These are phyloP conservation scores for Dipodascopsis tothii DNA, from an alignment of 805 yeast genomes.

Conservation along the genomic window DNA sequence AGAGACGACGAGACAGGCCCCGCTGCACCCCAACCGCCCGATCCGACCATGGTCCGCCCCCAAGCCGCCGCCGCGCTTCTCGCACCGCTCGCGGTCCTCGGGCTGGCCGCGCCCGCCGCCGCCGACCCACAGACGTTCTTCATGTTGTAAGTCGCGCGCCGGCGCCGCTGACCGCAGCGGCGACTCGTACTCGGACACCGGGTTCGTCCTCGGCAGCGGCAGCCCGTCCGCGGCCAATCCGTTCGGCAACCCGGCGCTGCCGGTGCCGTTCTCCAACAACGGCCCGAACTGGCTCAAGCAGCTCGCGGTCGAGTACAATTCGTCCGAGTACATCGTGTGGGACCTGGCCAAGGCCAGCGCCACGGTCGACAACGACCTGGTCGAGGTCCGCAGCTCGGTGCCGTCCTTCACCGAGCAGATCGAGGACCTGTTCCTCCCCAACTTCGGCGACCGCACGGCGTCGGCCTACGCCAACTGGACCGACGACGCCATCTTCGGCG, in stretches of 20 bases:
- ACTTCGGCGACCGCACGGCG: not conserved
- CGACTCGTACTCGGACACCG: slow-evolving; percentile 15
- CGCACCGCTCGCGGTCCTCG: no score
- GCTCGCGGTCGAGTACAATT: slow-evolving; percentile 7
- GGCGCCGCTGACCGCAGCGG: no score
- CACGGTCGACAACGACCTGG: slow-evolving; percentile 9
- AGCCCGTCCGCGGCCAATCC: slow-evolving; percentile 7
- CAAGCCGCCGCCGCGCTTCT: no score
- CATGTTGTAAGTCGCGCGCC: no score
- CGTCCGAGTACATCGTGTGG: slow-evolving; percentile 5
- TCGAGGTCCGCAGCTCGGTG: not conserved
- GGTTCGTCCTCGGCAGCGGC: slow-evolving; percentile 1
- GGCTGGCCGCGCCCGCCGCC: no score
- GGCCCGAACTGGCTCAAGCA: slow-evolving; percentile 17
- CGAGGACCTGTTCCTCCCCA: slow-evolving; percentile 3
- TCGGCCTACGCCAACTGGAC: slow-evolving; percentile 1
- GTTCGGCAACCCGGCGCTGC: slow-evolving; percentile 11
- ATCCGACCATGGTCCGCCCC: no score
- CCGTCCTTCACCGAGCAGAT: slow-evolving; percentile 9
- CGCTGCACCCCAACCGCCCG: no score
- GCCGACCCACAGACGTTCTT: no score
- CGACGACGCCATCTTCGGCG: slow-evolving; percentile 1
- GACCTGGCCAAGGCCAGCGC: slow-evolving; percentile 15
- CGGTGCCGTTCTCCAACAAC: slow-evolving; percentile 4
- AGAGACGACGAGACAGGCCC: no score